A percentile compares a stretch with the other conserved stretches of the same genome.
These are phyloP conservation scores for Globisporangium parvum DNA, from an alignment of 352 stramenopile genomes.

Conservation along the genomic window DNA sequence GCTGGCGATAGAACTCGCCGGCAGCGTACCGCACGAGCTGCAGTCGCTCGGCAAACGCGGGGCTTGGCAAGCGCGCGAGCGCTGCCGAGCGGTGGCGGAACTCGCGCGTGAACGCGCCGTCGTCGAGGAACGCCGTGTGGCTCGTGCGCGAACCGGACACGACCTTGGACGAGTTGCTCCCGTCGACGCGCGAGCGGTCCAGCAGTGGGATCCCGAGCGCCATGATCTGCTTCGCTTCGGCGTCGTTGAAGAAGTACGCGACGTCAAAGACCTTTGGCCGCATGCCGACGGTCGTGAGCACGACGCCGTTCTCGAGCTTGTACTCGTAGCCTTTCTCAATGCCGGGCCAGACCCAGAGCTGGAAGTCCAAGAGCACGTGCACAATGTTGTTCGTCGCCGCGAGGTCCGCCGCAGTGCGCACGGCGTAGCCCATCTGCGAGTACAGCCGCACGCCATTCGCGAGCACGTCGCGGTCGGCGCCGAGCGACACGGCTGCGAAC, in stretches of 20 bases:
- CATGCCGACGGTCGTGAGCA: conserved; percentile 61
- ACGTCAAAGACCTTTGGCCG: conserved; percentile 75
- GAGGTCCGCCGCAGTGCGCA: conserved; percentile 45
- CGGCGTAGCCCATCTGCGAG: conserved; percentile 55
- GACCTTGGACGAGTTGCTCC: conserved; percentile 52
- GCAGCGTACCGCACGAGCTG: conserved; percentile 75
- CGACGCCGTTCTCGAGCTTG: conserved; percentile 59
- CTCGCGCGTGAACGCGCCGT: conserved; percentile 61
- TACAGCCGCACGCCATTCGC: conserved; percentile 69
- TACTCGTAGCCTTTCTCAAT: conserved; percentile 77
- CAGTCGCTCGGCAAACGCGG: conserved; percentile 60
- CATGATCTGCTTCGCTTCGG: conserved; percentile 55
- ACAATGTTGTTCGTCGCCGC: conserved; percentile 47
- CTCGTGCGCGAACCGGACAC: conserved; percentile 66
- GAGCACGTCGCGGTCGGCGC: conserved; percentile 59
- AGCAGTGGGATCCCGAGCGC: conserved; percentile 40
- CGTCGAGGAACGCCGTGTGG: conserved; percentile 72
- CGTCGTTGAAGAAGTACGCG: conserved; percentile 50
- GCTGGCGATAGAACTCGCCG: conserved; percentile 79
- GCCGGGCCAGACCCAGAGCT: conserved; percentile 75
- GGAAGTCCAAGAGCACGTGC: conserved; percentile 77
- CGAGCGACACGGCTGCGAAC: conserved; percentile 47
- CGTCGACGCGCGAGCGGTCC: conserved; percentile 65
- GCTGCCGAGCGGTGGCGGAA: conserved; percentile 58
- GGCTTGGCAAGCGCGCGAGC: conserved; percentile 61